These are phyloP conservation scores for Fragosphaeria purpurea DNA, from an alignment of 2,329 filamentous ascomycete species.

Conservation along the genomic window DNA sequence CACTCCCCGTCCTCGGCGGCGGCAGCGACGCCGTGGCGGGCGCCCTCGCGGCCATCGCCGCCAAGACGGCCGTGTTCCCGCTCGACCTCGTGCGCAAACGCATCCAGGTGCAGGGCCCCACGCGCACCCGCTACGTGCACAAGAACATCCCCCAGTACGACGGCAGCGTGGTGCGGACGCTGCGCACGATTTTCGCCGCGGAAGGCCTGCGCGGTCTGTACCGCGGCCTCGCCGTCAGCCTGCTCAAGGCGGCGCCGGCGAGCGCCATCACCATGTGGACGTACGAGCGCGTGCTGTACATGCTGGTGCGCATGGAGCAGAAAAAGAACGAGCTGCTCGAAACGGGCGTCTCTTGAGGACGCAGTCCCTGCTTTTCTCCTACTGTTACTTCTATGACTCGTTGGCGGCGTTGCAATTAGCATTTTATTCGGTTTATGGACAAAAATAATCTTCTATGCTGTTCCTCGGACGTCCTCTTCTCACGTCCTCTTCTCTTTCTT, in stretches of 20 bases:
- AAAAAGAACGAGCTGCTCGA: neutral
- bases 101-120: constrained; percentile 91
- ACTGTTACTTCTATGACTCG: neutral
- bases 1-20: constrained; percentile 54
- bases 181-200: constrained; percentile 54
- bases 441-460: constrained; percentile 4
- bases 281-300: constrained; percentile 65
- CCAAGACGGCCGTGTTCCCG: constrained; percentile 87
- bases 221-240: constrained; percentile 74
- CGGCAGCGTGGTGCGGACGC: constrained; percentile 53
- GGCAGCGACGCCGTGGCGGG: constrained; percentile 72
- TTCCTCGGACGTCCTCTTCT: neutral
- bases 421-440: no score
- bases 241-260: constrained; percentile 89
- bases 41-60: constrained; percentile 63
- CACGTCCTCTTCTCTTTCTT: neutral
- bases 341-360: neutral
- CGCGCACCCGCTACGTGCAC: constrained; percentile 66
- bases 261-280: constrained; percentile 93
- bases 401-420: neutral
- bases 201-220: constrained; percentile 80
- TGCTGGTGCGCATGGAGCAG: constrained; percentile 37
- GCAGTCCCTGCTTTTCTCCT: neutral
- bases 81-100: constrained; percentile 87
- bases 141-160: constrained; percentile 79